Base-by-base conservation (phyloP, 2,329 filamentous ascomycete species). In the Madurella mycetomatis region DNA sequence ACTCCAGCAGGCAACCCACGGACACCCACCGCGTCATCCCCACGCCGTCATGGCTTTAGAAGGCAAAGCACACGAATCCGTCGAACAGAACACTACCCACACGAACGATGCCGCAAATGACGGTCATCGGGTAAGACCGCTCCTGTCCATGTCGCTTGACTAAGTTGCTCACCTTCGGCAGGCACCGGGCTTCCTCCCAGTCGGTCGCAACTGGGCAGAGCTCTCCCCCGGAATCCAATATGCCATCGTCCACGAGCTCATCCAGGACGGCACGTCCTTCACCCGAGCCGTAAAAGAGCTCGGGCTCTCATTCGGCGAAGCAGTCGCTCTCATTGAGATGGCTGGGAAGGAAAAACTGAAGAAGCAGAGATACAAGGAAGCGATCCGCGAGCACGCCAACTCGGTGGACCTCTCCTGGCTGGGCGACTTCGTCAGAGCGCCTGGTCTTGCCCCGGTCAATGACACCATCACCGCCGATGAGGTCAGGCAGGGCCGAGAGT, bases 191-290 rank as follows among this genome's bases (percentile, higher is more conserved):
- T 13, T n/a, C 9, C 30, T 46, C 52, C 9, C 25, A 25, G 25
- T 25, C 25, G 7, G 25, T 25, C 7, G 7, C 7, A 43, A 53
- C 19, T 67, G 65, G 65, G 11, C 47, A 0, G 43, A 54, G 31
- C 59, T 67, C 11, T 42, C 60, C 4, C 46, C 60, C 16, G 54
- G 55, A 16, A 56, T 62, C 48, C 59, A 64, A 47, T 63, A 60
- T 18, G 53, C 62, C 30, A 61, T 66, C 44, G 16, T 62, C 15
- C 46, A 52, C 17, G 60, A 64, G 16, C 37, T 64, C 40, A 56
- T 56, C 9, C 18, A 41, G 16, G 41, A 37, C 16, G 30, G 45
- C 12, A 37, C 47, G 12, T 56, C 58, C 11, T 55, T 66, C 39
- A 46, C 51, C 16, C 31, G 41, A 0, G 56, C 54, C 16, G 41